Percentiles rank a stretch among this genome's conserved stretches.
Conservation (phyloP, 306 rosid species). For the Ormosia emarginata region DNA sequence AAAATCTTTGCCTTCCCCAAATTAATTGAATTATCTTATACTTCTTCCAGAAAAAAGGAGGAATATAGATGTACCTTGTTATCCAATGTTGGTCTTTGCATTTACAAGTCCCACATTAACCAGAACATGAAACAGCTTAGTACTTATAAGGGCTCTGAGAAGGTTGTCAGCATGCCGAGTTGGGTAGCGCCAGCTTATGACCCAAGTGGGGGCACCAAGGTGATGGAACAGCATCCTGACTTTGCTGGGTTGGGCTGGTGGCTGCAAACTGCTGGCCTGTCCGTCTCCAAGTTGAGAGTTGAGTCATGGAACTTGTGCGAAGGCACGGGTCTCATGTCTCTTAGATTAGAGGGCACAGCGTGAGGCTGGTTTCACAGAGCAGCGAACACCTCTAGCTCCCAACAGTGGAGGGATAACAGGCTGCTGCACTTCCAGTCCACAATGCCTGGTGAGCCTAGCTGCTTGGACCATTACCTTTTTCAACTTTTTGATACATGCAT, state of each 20-base stretch:
- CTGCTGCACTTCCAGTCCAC: neutral
- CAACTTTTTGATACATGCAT: neutral
- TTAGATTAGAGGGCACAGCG: neutral
- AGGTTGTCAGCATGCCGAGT: neutral
- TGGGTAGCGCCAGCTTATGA: neutral
- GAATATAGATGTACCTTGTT: neutral
- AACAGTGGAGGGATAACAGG: neutral
- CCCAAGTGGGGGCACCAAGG: neutral
- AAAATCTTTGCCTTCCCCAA: neutral
- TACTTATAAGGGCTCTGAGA: neutral
- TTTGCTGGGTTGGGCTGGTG: neutral
- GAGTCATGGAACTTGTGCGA: neutral
- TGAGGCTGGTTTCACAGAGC: neutral
- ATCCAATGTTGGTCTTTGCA: neutral
- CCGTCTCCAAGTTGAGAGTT: neutral
- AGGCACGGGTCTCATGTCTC: neutral
- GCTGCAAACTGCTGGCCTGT: neutral
- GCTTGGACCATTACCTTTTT: neutral
- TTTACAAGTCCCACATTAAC: neutral
- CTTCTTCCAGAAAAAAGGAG: no score
- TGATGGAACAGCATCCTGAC: neutral
- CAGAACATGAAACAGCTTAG: no score
- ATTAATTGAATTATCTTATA: no score
- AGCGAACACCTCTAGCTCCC: neutral
- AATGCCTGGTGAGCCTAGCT: neutral